These are phyloP conservation scores for Domatiomyces globalis DNA, from an alignment of 2,329 filamentous ascomycete genomes.

Conservation along the genomic window DNA sequence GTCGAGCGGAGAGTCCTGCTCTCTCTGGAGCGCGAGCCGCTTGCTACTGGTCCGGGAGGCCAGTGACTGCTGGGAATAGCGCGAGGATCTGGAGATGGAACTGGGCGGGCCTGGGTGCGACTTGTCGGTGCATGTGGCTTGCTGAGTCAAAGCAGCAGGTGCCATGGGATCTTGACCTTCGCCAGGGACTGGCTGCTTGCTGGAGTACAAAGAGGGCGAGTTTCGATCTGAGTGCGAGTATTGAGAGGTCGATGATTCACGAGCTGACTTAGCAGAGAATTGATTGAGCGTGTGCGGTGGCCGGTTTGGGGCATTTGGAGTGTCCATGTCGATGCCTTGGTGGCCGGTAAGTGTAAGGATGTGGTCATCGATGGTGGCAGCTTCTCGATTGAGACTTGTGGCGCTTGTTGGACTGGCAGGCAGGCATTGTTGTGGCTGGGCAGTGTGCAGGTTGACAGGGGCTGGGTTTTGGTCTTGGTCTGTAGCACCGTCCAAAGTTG, in stretches of 20 bases:
- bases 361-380: background rate
- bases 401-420: background rate
- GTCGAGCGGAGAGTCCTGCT: constrained; percentile 1
- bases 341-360: background rate
- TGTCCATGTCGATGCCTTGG: background rate
- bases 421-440: background rate
- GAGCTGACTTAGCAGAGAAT: background rate
- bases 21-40: constrained; percentile 4
- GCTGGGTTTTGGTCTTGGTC: background rate
- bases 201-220: background rate
- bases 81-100: background rate
- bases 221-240: background rate
- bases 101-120: background rate
- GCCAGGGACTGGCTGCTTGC: background rate
- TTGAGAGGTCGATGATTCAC: background rate
- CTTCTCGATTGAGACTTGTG: background rate
- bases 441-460: background rate
- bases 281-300: background rate
- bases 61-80: constrained; percentile 4
- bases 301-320: too few relatives aligned
- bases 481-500: background rate
- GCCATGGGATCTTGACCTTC: background rate
- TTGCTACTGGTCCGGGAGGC: constrained; percentile 7
- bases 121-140: background rate
- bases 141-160: background rate